Conservation (phyloP, 2,329 filamentous ascomycete genomes). For the Exophiala mesophila region DNA sequence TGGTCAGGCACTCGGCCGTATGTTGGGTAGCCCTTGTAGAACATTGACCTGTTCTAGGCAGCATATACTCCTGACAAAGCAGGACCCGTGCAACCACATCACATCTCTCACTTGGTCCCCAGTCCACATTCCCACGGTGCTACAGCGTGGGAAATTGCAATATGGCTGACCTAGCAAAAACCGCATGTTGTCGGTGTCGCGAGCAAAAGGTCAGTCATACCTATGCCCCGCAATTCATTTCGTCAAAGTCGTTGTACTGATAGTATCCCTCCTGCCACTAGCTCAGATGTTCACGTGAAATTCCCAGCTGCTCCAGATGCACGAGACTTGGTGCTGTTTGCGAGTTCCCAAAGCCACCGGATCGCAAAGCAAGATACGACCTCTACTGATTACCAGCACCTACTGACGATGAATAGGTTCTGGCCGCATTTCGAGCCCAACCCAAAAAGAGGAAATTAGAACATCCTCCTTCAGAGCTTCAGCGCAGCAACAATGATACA, state of each 20-base stretch:
- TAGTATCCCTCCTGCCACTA: background rate
- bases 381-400: too few species aligned
- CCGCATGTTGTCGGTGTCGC: conserved; percentile 10
- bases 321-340: conserved; percentile 7
- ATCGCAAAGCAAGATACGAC: conserved; percentile 14
- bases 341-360: conserved; percentile 11
- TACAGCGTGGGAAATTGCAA: too few species aligned
- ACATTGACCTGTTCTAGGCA: too few species aligned
- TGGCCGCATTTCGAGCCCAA: conserved; percentile 10
- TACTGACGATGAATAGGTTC: too few species aligned
- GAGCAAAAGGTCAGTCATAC: conserved; percentile 8
- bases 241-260: background rate
- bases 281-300: conserved; percentile 14
- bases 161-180: conserved; percentile 5
- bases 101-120: too few species aligned
- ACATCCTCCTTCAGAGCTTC: background rate
- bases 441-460: conserved; percentile 5
- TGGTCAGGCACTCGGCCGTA: too few species aligned
- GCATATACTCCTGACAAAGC: too few species aligned
- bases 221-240: background rate
- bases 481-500: background rate
- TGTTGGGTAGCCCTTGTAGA: too few species aligned
- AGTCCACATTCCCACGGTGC: too few species aligned
- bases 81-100: too few species aligned
- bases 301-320: conserved; percentile 11